Evolutionary conservation across 768 basidiomycete species (phyloP).

Genomic region (Cubamyces sp.): DNA sequence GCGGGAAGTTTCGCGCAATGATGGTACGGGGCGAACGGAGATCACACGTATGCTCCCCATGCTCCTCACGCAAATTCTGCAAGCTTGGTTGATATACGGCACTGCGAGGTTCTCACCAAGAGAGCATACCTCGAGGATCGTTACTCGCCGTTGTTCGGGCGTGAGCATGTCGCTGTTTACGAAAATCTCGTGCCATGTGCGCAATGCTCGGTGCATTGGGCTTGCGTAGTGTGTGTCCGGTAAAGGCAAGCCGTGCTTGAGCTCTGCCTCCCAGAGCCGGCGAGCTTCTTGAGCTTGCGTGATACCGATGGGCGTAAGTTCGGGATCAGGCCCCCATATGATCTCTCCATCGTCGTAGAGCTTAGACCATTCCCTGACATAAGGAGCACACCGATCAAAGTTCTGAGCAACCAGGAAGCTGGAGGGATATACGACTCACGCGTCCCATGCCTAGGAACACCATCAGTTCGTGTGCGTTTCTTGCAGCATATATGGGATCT

Average conservation of each 20-base stretch:
- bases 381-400: not conserved
- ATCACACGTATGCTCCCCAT: slow-evolving; percentile 75
- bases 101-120: not conserved
- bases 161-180: slow-evolving; percentile 21
- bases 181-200: slow-evolving; percentile 60
- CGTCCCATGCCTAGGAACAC: slow-evolving; percentile 53
- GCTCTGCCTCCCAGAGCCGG: slow-evolving; percentile 49
- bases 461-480: not conserved
- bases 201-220: slow-evolving; percentile 63
- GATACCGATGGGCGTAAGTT: slow-evolving; percentile 61
- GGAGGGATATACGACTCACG: slow-evolving; percentile 43
- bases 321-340: slow-evolving; percentile 76
- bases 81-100: not conserved
- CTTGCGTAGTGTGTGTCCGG: slow-evolving; percentile 65
- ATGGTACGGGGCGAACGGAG: slow-evolving; percentile 54
- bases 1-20: slow-evolving; percentile 53
- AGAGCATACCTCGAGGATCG: slow-evolving; percentile 58
- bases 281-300: slow-evolving; percentile 55
- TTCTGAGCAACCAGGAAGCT: not conserved
- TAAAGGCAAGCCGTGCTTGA: slow-evolving; percentile 43
- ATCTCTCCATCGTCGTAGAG: slow-evolving; percentile 66
- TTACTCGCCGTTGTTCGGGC: slow-evolving; percentile 35
- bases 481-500: not conserved
- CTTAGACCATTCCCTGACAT: slow-evolving; percentile 61
- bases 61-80: slow-evolving; percentile 69